Evolutionary conservation across 139 green algal genomes (phyloP).

Genomic region (Chlorella sp.): DNA sequence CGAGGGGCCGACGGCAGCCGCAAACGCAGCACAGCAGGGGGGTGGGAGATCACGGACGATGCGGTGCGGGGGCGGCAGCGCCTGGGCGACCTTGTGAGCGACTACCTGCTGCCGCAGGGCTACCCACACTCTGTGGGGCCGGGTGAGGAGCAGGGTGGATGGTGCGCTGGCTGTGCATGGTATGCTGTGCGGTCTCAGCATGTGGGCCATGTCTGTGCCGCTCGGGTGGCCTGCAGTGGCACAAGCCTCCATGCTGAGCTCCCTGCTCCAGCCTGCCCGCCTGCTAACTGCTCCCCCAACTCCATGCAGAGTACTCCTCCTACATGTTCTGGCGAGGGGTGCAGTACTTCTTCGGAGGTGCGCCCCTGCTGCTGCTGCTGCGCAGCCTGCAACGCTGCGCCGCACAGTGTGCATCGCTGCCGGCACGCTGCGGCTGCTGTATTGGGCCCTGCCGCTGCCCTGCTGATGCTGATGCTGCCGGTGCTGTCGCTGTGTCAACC

Average conservation of each 20-base stretch:
- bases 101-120: constrained; percentile 70
- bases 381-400: too few species aligned
- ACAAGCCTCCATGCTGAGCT: too few species aligned
- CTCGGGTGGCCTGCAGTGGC: too few species aligned
- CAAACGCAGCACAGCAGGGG: constrained; percentile 1
- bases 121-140: constrained; percentile 41
- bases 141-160: neutral
- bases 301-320: constrained; percentile 68
- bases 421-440: neutral
- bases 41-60: constrained; percentile 68
- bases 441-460: neutral
- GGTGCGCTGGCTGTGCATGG: neutral
- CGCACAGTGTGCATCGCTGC: too few species aligned
- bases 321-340: constrained; percentile 90
- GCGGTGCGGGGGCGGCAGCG: constrained; percentile 45
- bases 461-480: neutral
- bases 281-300: neutral
- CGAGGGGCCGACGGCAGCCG: neutral
- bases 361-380: constrained; percentile 44
- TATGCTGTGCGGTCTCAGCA: too few species aligned
- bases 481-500: neutral
- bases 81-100: constrained; percentile 8
- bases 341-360: constrained; percentile 92
- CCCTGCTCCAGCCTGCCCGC: too few species aligned
- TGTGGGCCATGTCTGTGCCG: too few species aligned